These are phyloP conservation scores for Cladorrhinum sp. DNA, from an alignment of 2,329 filamentous ascomycete species.

Conservation along the genomic window DNA sequence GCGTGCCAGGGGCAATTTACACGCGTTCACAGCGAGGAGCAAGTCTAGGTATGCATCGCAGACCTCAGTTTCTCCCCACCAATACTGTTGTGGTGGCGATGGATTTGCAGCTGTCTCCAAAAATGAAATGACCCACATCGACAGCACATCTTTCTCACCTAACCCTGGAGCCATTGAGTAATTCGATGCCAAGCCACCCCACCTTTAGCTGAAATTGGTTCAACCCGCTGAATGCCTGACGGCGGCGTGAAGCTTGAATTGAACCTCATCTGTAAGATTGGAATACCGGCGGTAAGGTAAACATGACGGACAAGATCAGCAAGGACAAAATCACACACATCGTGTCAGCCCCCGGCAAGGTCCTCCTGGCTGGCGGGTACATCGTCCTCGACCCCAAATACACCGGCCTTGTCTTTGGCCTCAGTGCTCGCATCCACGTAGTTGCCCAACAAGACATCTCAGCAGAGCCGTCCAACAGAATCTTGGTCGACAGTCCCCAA, in stretches of 20 bases:
- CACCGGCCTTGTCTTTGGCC: conserved; percentile 69
- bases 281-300: background rate
- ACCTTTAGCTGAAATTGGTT: background rate
- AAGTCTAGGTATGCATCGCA: too few relatives aligned
- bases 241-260: background rate
- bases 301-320: conserved; percentile 2
- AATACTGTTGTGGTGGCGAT: too few relatives aligned
- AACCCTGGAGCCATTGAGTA: background rate
- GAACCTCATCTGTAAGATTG: background rate
- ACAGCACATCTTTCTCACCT: background rate
- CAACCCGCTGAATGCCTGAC: background rate
- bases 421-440: conserved; percentile 66
- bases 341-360: conserved; percentile 92
- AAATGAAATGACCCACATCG: background rate
- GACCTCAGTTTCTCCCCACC: too few relatives aligned
- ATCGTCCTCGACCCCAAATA: conserved; percentile 86
- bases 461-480: too few relatives aligned
- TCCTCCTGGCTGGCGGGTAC: conserved; percentile 91
- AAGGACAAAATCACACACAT: conserved; percentile 43
- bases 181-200: background rate
- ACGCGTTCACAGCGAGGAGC: background rate
- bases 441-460: conserved; percentile 50
- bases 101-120: background rate
- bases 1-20: background rate
- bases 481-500: conserved; percentile 88